Base-by-base conservation (phyloP, 768 basidiomycete species). In the Pulveroboletus sp. region DNA sequence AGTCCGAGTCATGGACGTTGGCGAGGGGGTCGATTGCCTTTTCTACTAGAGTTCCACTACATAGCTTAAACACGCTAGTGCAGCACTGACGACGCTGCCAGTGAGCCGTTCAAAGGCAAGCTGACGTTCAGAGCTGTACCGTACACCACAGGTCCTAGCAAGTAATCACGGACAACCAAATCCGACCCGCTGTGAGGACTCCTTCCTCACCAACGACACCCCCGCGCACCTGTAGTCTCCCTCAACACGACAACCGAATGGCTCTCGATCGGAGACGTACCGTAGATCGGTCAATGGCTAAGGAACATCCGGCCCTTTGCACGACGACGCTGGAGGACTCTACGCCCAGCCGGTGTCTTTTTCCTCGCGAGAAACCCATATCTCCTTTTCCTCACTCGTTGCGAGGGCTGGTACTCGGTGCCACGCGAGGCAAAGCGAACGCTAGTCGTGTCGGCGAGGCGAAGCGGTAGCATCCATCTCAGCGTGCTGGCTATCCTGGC, bases 361-460 rank as follows among this genome's bases (percentile, higher is more conserved):
- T 86, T 82, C 51, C 93, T 73, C 0, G 85, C 79, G 31, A 98
- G 77, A 69, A 95, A 98, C 6, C 94, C 94, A 64, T 91, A 89
- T 65, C 86, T 92, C 59, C 92, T 78, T 75, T 98, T 98, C 57
- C 94, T 74, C 63, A 89, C 89, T 37, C 93, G 79, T 68, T 95
- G 93, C 0, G 89, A 92, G n/a, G 94, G 94, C 66, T 97, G 94
- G 61, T 97, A 98, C 69, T 94, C 91, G n/a, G 82, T 79, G 39
- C 94, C 94, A 39, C 82, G 80, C 27, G 85, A 77, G 28, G 74
- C 74, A 63, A 77, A 83, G 7, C 93, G 83, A 13, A 67, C 54
- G 44, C 53, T 40, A 6, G 57, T 49, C 40, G 60, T 55, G 49
- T 55, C 51, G 28, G 56, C 35, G 44, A 58, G 33, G n/a, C 55